A percentile compares a stretch with the other conserved stretches of the same genome.
These are phyloP conservation scores for Candida pseudoglaebosa DNA, from an alignment of 805 yeast species.

Conservation along the genomic window DNA sequence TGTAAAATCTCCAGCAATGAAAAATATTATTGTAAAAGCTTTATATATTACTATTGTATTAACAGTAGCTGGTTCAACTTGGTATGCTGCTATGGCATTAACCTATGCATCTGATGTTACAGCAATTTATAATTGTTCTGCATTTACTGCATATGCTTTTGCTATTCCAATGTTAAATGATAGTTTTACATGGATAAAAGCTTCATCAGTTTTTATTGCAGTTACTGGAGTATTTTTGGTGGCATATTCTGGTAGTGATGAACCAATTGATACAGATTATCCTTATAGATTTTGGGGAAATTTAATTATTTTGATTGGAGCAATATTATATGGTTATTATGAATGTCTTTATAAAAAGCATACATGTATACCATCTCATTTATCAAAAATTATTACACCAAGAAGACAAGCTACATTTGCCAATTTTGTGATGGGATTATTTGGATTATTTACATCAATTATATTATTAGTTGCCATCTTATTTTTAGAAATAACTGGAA, in stretches of 20 bases:
- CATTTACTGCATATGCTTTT: slow-evolving; percentile 82
- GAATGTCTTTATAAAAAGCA: slow-evolving; percentile 77
- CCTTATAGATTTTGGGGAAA: slow-evolving; percentile 70
- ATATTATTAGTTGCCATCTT: slow-evolving; percentile 46
- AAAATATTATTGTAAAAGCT: slow-evolving; percentile 43
- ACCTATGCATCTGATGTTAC: slow-evolving; percentile 84
- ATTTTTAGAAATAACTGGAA: slow-evolving; percentile 48
- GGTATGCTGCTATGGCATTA: slow-evolving; percentile 81
- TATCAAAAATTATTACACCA: slow-evolving; percentile 38
- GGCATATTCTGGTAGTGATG: slow-evolving; percentile 55
- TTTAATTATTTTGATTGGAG: slow-evolving; percentile 65
- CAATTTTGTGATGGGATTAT: slow-evolving; percentile 63
- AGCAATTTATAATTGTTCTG: slow-evolving; percentile 87
- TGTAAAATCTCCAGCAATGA: slow-evolving; percentile 42
- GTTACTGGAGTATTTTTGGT: slow-evolving; percentile 73
- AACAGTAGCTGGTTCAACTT: slow-evolving; percentile 73
- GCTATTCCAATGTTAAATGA: slow-evolving; percentile 74
- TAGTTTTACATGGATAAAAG: slow-evolving; percentile 57
- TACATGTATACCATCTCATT: slow-evolving; percentile 67
- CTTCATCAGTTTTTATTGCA: slow-evolving; percentile 66
- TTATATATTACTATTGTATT: slow-evolving; percentile 51
- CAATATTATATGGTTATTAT: slow-evolving; percentile 73
- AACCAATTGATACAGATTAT: slow-evolving; percentile 26
- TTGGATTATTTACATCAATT: slow-evolving; percentile 56
- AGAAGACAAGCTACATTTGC: slow-evolving; percentile 79